Evolutionary conservation across 306 rosid species (phyloP), one percentile per base, ranked within the genome.

Genomic region (Gynostemma pentaphyllum): DNA sequence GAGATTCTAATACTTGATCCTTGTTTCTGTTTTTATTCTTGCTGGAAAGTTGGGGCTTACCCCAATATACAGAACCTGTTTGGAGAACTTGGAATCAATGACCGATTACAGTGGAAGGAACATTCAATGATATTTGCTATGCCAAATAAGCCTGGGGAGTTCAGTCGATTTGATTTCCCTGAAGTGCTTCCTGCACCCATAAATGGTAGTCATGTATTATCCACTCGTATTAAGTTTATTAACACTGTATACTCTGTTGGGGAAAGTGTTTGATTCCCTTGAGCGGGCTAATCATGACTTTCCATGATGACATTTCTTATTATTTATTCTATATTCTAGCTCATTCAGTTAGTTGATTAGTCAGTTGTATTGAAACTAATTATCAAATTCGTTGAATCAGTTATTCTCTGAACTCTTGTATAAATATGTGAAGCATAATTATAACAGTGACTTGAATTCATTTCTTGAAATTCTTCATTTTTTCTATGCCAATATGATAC

Each of bases 121-220:
- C 98, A 92, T 75, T 80, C 98, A 68, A 92, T 92, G 98, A 92
- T 92, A 66, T 92, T 92, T 82, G 98, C 98, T 52, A 80, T 86
- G 94, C 98, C 98, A 61, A 92, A 51, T 55, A 92, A 88, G 80
- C 98, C 98, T 19, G 98, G 98, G 36, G 87, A 88, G 70, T 92
- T 88, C 81, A 92, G 98, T 64, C 80, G 98, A 74, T 92, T 92
- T 82, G 96, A 92, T 76, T 92, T 92, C 60, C 83, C 79, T 0
- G 96, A 92, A 9, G 75, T 68, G 68, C 85, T 92, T 70, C 98
- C 98, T 16, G 68, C 96, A 30, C 98, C 98, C 52, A 54, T 92
- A 69, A 92, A 92, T 76, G 98, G 98, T 92, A 71, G 72, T 85
- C 70, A 65, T 63, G 49, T 27, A 68, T 37, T 27, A 41, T 45